These are phyloP conservation scores for Ceratocystis colombiana DNA, from an alignment of 2,329 filamentous ascomycete genomes.

Conservation along the genomic window DNA sequence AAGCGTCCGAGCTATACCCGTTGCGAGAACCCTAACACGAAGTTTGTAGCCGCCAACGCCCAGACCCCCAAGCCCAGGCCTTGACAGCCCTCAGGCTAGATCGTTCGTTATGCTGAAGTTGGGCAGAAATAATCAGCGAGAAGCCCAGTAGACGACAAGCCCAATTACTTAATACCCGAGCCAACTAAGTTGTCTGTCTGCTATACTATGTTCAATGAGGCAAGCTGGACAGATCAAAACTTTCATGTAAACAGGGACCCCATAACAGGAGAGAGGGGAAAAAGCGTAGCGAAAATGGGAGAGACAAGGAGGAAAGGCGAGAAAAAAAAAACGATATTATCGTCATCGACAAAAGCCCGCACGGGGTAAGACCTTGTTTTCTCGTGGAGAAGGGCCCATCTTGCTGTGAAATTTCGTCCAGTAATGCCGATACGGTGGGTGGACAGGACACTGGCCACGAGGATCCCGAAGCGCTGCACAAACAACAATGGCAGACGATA, in stretches of 20 bases:
- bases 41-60: too few relatives aligned
- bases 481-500: background rate
- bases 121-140: too few relatives aligned
- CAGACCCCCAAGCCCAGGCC: too few relatives aligned
- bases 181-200: too few relatives aligned
- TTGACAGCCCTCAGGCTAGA: too few relatives aligned
- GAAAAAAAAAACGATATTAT: conserved; percentile 6
- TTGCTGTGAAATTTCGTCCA: background rate
- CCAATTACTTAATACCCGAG: too few relatives aligned
- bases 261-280: background rate
- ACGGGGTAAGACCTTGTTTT: conserved; percentile 1
- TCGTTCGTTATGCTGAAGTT: too few relatives aligned
- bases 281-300: background rate
- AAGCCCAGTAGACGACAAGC: too few relatives aligned
- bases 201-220: too few relatives aligned
- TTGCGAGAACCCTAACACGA: too few relatives aligned
- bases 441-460: conserved; percentile 9
- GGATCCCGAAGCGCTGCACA: background rate
- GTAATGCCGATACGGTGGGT: conserved; percentile 11
- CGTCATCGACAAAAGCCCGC: background rate
- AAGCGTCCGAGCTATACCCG: too few relatives aligned
- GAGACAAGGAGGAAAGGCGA: background rate
- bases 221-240: too few relatives aligned
- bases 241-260: background rate
- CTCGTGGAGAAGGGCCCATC: background rate